Conservation (phyloP, 176 grass and related monocot genomes). For the Puya raimondii region DNA sequence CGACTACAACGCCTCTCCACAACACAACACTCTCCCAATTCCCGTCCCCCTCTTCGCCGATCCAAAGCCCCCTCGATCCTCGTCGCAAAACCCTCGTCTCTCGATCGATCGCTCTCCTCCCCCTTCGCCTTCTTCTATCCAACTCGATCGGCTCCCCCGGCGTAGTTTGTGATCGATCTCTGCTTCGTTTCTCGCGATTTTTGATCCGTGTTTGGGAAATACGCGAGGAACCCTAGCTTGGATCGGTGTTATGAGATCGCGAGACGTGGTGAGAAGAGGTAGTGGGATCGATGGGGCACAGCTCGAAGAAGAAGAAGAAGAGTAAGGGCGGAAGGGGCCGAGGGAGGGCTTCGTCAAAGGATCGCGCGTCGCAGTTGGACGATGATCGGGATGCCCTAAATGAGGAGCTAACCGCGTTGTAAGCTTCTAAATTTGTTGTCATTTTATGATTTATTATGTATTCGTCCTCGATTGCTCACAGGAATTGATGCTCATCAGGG, state of each 20-base stretch:
- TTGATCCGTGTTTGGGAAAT: too few species aligned
- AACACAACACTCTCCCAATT: too few species aligned
- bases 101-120: too few species aligned
- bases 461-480: not conserved
- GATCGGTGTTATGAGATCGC: not conserved
- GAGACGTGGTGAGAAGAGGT: conserved; percentile 9
- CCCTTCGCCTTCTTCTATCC: too few species aligned
- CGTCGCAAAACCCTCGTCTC: too few species aligned
- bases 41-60: too few species aligned
- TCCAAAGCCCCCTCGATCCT: too few species aligned
- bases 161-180: too few species aligned
- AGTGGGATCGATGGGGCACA: conserved; percentile 58
- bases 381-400: conserved; percentile 50
- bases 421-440: conserved; percentile 11
- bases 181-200: too few species aligned
- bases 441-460: not conserved
- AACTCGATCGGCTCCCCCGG: too few species aligned
- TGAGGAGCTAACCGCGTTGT: conserved; percentile 91
- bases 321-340: conserved; percentile 36
- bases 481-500: not conserved
- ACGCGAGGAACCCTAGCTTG: not conserved
- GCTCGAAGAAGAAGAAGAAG: conserved; percentile 90
- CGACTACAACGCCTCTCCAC: too few species aligned
- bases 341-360: conserved; percentile 59
- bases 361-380: conserved; percentile 45